Evolutionary conservation across 73 alveolate species (phyloP), one percentile per base, ranked within the genome.

Genomic region (Symbiodinium natans): DNA sequence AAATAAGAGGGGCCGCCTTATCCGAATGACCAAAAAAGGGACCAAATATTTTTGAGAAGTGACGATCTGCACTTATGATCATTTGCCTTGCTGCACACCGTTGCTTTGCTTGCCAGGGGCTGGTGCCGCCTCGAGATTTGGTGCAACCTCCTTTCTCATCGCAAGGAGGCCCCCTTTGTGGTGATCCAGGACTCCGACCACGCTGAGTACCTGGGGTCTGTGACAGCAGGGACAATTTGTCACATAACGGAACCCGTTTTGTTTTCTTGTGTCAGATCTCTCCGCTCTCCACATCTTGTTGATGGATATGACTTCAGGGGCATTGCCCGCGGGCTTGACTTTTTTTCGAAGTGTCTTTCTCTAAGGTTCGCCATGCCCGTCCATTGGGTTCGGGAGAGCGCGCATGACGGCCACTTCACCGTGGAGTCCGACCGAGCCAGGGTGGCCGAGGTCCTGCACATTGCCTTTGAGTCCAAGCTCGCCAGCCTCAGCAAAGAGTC

Each of bases 121-220:
- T 63, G 80, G 80, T 63, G 80, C 33, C 80, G 80, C 17, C 31
- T 63, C 36, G 80, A 63, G 80, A 63, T 63, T 63, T 63, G 80
- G 80, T 63, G 80, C 80, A 63, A 63, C 33, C 80, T 63, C 38
- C 80, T 63, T 29, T 63, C 80, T 15, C 80, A 63, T n/a, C 38
- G 33, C 80, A 63, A 23, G 17, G 80, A 63, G 38, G 80, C 80
- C 19, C 80, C 80, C 27, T 63, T 63, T 36, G 40, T 63, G 36
- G 80, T 63, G 80, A 63, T 63, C 80, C 80, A 63, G 80, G 80
- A 63, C 36, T 63, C 36, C 80, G 80, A 63, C 80, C 80, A 63
- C 27, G 80, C 80, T 3, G 80, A 63, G 80, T 11, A 9, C 15
- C 80, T 63, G 27, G 71, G 71, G 2, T 15, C 25, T 0, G 27